Conservation (phyloP, 2,329 filamentous ascomycete genomes). For the Colletotrichum tropicicola region DNA sequence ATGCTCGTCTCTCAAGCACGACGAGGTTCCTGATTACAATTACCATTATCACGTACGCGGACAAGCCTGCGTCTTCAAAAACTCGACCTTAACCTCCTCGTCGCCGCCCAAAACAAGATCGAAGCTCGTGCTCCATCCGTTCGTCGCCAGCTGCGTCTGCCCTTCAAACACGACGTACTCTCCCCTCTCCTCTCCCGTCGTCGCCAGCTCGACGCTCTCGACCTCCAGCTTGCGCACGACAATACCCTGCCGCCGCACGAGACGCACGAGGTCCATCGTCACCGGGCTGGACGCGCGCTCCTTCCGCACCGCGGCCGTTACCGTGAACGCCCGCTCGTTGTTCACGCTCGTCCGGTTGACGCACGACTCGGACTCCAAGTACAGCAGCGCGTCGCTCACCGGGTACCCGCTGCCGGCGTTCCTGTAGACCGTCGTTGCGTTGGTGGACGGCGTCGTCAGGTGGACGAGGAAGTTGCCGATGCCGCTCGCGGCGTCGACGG, state of each 20-base stretch:
- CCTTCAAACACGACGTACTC: constrained; percentile 16
- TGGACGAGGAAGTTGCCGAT: constrained; percentile 43
- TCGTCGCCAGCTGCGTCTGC: constrained; percentile 19
- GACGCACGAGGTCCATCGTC: constrained; percentile 20
- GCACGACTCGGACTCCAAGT: constrained; percentile 38
- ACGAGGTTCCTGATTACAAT: not conserved
- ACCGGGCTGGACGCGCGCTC: constrained; percentile 7
- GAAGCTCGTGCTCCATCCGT: constrained; percentile 30
- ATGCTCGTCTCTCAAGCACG: not conserved
- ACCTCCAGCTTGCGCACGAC: constrained; percentile 17
- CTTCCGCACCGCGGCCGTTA: constrained; percentile 26
- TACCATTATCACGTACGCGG: not conserved
- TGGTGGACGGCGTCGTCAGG: constrained; percentile 35
- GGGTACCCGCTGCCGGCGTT: constrained; percentile 41
- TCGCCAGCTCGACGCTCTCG: constrained; percentile 16
- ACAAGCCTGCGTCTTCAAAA: constrained; percentile 27
- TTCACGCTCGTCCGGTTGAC: constrained; percentile 26
- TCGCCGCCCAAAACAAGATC: constrained; percentile 23
- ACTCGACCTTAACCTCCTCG: constrained; percentile 18
- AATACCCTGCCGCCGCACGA: constrained; percentile 24
- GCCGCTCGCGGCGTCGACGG: constrained; percentile 35
- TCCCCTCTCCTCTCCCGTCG: constrained; percentile 7
- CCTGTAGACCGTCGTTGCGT: constrained; percentile 33
- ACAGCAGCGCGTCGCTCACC: constrained; percentile 38
- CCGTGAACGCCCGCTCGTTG: constrained; percentile 19